Percentiles rank a stretch among this genome's conserved stretches.
phyloP scores from a whole-genome alignment of 1,284 basidiomycete genomes.

The Tremellales sp. region DNA sequence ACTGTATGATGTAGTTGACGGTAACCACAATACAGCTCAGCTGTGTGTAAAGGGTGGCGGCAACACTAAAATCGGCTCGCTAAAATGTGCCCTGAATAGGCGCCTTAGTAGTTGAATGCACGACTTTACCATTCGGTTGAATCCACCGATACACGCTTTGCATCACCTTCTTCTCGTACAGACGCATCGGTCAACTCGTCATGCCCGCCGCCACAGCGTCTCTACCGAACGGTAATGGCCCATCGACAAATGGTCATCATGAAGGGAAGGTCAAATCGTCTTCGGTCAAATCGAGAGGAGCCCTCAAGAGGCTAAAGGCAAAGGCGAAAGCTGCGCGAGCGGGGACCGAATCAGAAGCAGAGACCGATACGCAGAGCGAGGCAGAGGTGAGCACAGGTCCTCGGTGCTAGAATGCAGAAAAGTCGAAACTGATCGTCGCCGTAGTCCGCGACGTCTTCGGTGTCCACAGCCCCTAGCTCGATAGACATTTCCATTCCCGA shows the following conservation, averaged over 20 bases:
- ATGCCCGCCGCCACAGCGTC: slow-evolving; percentile 12
- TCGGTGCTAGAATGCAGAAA: neutral
- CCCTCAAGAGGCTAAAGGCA: slow-evolving; percentile 44
- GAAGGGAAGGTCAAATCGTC: slow-evolving; percentile 24
- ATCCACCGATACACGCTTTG: no score
- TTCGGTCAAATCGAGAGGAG: slow-evolving; percentile 36
- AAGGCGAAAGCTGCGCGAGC: slow-evolving; percentile 38
- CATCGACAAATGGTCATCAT: slow-evolving; percentile 20
- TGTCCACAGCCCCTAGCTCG: slow-evolving; percentile 26
- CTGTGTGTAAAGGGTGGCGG: no score
- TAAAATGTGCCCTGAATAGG: no score
- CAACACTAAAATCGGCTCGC: no score
- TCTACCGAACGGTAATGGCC: slow-evolving; percentile 14
- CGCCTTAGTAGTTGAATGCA: no score
- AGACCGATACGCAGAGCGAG: slow-evolving; percentile 35
- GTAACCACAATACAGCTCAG: no score
- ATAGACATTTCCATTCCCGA: slow-evolving; percentile 30
- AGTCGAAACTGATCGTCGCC: neutral
- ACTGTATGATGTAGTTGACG: no score
- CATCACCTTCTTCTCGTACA: neutral
- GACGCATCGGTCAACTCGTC: no score
- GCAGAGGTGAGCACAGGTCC: slow-evolving; percentile 31
- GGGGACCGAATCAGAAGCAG: slow-evolving; percentile 28
- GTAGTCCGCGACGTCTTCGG: slow-evolving; percentile 20
- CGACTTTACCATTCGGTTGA: no score